A percentile compares a stretch with the other conserved stretches of the same genome.
These are phyloP conservation scores for Pseudogymnoascus sp. DNA, from an alignment of 2,329 filamentous ascomycete genomes.

Conservation along the genomic window DNA sequence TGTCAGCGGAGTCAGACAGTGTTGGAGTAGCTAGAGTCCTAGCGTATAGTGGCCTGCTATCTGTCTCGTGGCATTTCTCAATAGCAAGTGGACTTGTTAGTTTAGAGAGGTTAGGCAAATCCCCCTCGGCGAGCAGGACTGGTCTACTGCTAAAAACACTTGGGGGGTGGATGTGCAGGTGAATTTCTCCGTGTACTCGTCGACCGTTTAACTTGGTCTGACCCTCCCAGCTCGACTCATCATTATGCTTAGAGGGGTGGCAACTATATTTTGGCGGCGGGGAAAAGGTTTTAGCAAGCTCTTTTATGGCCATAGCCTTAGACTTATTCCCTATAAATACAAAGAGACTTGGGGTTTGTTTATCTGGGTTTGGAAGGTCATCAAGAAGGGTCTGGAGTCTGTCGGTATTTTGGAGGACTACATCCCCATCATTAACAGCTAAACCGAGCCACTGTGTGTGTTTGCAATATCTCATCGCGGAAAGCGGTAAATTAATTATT, in stretches of 20 bases:
- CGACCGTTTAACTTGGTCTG: slow-evolving; percentile 13
- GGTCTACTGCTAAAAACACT: slow-evolving; percentile 15
- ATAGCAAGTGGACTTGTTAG: slow-evolving; percentile 11
- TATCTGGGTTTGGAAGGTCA: slow-evolving; percentile 13
- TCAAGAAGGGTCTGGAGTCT: slow-evolving; percentile 17
- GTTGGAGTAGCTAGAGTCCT: not conserved
- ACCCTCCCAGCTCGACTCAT: slow-evolving; percentile 10
- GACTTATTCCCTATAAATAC: slow-evolving; percentile 18
- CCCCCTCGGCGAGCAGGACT: slow-evolving; percentile 14
- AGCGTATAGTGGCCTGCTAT: not conserved
- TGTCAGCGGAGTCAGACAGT: slow-evolving; percentile 13
- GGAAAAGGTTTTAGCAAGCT: slow-evolving; percentile 16
- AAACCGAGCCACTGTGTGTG: slow-evolving; percentile 18
- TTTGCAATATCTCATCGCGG: slow-evolving; percentile 17
- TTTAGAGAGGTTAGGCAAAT: slow-evolving; percentile 13
- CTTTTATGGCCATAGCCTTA: slow-evolving; percentile 17
- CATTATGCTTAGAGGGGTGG: slow-evolving; percentile 7
- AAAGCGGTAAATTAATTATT: not conserved
- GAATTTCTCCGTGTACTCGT: slow-evolving; percentile 15
- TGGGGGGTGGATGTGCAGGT: slow-evolving; percentile 16
- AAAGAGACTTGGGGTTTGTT: slow-evolving; percentile 17
- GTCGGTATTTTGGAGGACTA: slow-evolving; percentile 16
- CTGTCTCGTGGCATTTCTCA: not conserved
- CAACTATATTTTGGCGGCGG: slow-evolving; percentile 13
- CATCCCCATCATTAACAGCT: slow-evolving; percentile 12